Percentiles rank a stretch among this genome's conserved stretches.
Evolutionary conservation across 2,329 filamentous ascomycete species (phyloP).

Genomic region (Colletotrichum sp.): DNA sequence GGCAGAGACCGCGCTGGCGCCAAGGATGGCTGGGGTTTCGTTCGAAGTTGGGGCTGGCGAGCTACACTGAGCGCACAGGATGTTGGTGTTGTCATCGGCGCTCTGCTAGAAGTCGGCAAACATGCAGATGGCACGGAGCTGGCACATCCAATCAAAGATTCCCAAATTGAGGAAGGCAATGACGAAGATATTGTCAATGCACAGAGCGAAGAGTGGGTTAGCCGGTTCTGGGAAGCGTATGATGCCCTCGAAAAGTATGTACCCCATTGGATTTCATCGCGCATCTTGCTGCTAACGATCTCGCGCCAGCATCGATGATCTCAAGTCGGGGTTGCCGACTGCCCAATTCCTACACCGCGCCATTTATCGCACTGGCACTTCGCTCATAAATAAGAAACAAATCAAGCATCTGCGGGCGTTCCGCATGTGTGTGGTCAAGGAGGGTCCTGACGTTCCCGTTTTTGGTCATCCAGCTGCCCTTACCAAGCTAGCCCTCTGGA

Average conservation of each 20-base stretch:
- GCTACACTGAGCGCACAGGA: slow-evolving; percentile 93
- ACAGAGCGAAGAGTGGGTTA: slow-evolving; percentile 68
- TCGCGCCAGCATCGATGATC: slow-evolving; percentile 69
- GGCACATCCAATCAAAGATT: slow-evolving; percentile 32
- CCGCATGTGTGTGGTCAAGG: slow-evolving; percentile 94
- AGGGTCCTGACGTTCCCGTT: slow-evolving; percentile 87
- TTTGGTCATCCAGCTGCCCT: slow-evolving; percentile 93
- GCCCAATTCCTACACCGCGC: slow-evolving; percentile 91
- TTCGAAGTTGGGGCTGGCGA: slow-evolving; percentile 96
- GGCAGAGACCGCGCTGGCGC: slow-evolving; percentile 71
- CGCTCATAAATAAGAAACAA: slow-evolving; percentile 89
- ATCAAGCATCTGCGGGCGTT: slow-evolving; percentile 93
- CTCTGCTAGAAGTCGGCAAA: slow-evolving; percentile 89
- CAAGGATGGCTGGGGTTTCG: slow-evolving; percentile 96
- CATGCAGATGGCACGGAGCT: slow-evolving; percentile 42
- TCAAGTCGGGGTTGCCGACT: slow-evolving; percentile 77
- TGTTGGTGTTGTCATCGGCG: slow-evolving; percentile 89
- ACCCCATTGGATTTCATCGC: slow-evolving; percentile 36
- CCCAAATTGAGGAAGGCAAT: slow-evolving; percentile 45
- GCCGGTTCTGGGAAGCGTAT: slow-evolving; percentile 74
- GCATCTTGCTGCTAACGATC: slow-evolving; percentile 47
- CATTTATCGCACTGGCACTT: slow-evolving; percentile 91
- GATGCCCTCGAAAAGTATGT: slow-evolving; percentile 73
- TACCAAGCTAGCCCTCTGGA: slow-evolving; percentile 92
- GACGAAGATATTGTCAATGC: slow-evolving; percentile 45